Base-by-base conservation (phyloP, 345 rosid genomes). In the Carallia brachiata region DNA sequence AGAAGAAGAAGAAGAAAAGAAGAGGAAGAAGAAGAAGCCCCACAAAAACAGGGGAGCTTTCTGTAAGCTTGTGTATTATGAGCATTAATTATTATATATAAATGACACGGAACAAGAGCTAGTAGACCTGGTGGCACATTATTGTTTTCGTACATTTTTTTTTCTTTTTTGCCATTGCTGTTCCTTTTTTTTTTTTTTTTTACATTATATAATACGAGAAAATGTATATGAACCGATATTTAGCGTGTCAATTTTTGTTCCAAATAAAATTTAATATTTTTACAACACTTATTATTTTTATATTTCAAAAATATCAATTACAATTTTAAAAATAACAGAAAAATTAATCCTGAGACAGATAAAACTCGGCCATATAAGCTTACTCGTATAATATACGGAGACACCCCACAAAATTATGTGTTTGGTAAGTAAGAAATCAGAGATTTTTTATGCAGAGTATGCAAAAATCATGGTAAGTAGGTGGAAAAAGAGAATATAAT, bases 51-150 rank as follows among this genome's bases (percentile, higher is more conserved):
- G 75, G 65, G 63, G 32, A 75, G 66, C 63, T 74, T 70, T 73
- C 66, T 84, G 88, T 76, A 67, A 71, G 89, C 73, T 62, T 79
- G 79, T 73, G 81, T 44, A 75, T 82, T 62, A 79, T 79, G 73
- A 80, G 84, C 83, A 82, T 85, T 86, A 85, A 83, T 89, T 82
- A 83, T 89, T 82, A 77, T 79, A 82, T 83, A 86, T 80, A 82
- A 79, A 83, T 84, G 84, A 80, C 82, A 71, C 63, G 62, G 44
- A 69, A 61, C 60, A 71, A 66, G 62, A 68, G 1, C 50, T 12
- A 13, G 50, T 12, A 13, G 50, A 12, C 16, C 50, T 44, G 50
- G 16, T 44, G 4, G 50, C 12, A 47, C 60, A 53, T 68, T 56
- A 23, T 55, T 37, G 48, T 17, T 44, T 76, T 67, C 59, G 72